Conservation (phyloP, 2,329 filamentous ascomycete species). For the Cercospora sesami region DNA sequence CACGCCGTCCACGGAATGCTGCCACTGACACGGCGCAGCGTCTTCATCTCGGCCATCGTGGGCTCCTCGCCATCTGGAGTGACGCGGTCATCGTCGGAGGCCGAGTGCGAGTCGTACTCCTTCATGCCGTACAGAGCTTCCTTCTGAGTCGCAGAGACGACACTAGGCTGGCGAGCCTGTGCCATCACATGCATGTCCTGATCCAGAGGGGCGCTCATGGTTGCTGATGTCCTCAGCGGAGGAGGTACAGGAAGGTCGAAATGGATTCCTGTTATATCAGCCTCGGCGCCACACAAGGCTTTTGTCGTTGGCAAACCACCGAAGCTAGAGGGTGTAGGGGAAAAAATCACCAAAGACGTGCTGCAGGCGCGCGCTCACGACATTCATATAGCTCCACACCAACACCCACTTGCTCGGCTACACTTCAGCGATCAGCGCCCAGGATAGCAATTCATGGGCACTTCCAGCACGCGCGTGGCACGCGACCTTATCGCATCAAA, state of each 20-base stretch:
- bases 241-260: not conserved
- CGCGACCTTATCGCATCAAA: constrained; percentile 23
- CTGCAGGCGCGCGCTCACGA: constrained; percentile 7
- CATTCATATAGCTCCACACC: constrained; percentile 13
- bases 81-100: constrained; percentile 15
- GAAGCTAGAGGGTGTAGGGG: not conserved
- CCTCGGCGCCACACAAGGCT: constrained; percentile 2
- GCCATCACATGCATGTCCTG: constrained; percentile 30
- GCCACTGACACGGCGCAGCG: constrained; percentile 49
- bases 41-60: constrained; percentile 46
- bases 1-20: constrained; percentile 49
- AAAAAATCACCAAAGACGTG: not conserved
- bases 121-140: constrained; percentile 20
- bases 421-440: constrained; percentile 21
- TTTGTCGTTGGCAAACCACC: not conserved
- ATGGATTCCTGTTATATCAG: not conserved
- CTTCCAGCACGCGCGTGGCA: constrained; percentile 24
- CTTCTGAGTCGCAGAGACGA: constrained; percentile 23
- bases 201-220: constrained; percentile 25
- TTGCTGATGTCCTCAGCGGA: constrained; percentile 1
- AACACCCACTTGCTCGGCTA: constrained; percentile 1
- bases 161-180: constrained; percentile 29
- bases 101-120: constrained; percentile 18
- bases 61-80: constrained; percentile 39
- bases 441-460: constrained; percentile 16